phyloP scores from a whole-genome alignment of 208 protist species.

The Trichomonas tenax region DNA sequence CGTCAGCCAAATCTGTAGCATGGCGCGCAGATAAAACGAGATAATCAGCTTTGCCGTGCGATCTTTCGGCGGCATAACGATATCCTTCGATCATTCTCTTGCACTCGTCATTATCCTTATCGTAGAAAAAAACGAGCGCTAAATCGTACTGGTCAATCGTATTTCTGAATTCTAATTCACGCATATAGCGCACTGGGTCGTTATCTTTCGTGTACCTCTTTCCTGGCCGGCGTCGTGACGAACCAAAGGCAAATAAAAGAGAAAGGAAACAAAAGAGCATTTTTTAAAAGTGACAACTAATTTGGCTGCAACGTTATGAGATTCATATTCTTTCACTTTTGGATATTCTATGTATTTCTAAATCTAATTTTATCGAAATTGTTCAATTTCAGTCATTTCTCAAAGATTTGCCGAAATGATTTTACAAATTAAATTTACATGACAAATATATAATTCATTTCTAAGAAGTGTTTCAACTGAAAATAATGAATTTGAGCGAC shows the following conservation, averaged over 20 bases:
- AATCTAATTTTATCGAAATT: too few species aligned
- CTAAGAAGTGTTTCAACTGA: too few species aligned
- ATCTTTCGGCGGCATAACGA: neutral
- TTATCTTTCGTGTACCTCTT: neutral
- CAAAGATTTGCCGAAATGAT: too few species aligned
- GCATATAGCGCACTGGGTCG: constrained; percentile 1
- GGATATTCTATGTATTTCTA: too few species aligned
- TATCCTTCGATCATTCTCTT: neutral
- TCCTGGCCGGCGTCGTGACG: neutral
- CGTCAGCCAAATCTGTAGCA: neutral
- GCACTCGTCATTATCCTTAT: neutral
- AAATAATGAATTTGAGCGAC: too few species aligned
- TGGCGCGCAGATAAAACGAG: neutral
- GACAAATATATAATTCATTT: too few species aligned
- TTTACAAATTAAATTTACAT: too few species aligned
- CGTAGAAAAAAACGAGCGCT: neutral
- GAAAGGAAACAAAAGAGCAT: neutral
- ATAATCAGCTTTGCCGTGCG: neutral
- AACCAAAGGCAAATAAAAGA: neutral
- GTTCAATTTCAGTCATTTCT: too few species aligned
- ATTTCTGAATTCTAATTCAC: neutral
- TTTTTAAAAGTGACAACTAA: neutral
- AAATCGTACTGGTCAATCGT: constrained; percentile 14
- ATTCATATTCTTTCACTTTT: too few species aligned
- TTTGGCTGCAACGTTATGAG: neutral